Evolutionary conservation across 2,329 filamentous ascomycete genomes (phyloP), one percentile per base, ranked within the genome.

Genomic region (Cladosporium sp.): DNA sequence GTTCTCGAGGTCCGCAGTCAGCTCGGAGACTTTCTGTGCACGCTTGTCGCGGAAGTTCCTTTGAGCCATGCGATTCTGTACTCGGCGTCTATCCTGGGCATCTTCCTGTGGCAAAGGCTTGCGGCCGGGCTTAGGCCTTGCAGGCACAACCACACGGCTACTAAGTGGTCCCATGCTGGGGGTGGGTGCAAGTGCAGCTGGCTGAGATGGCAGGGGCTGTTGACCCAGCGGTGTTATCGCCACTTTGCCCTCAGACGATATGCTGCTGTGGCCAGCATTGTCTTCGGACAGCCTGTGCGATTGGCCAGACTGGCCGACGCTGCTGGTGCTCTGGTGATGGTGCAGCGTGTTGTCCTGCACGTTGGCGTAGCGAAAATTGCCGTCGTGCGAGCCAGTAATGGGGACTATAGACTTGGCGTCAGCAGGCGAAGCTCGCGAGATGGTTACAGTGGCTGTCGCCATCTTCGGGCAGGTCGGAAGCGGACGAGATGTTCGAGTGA

Each of bases 31-130:
- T 37, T 90, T 88, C 22, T 90, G 90, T 2, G 90, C 90, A 62
- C 93, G 84, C 58, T 93, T 82, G 74, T 96, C 91, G 34, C 93
- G 83, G 74, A 97, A 97, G 1, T 89, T 90, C 58, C 93, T 81
- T 76, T 97, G 93, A 3, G 93, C 93, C 47, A 90, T 89, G 60
- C 94, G 84, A 73, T 97, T 97, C 76, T 97, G 94, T 1, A 90
- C 89, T 78, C 97, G 95, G 64, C 94, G 85, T 77, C 96, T 96
- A 42, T 91, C 96, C 1, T 90, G 89, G 13, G 92, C 91, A 53
- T 92, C 95, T 70, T 97, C 92, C 47, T 91, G 90, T 25, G 62
- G 56, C 47, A 72, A 66, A 3, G 93, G 92, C 80, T 97, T 97
- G 65, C 93, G 86, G 49, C 93, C 93, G 20, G 94, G 93, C 79